Evolutionary conservation across 805 yeast species (phyloP).

Genomic region (Barnettozyma pratensis): DNA sequence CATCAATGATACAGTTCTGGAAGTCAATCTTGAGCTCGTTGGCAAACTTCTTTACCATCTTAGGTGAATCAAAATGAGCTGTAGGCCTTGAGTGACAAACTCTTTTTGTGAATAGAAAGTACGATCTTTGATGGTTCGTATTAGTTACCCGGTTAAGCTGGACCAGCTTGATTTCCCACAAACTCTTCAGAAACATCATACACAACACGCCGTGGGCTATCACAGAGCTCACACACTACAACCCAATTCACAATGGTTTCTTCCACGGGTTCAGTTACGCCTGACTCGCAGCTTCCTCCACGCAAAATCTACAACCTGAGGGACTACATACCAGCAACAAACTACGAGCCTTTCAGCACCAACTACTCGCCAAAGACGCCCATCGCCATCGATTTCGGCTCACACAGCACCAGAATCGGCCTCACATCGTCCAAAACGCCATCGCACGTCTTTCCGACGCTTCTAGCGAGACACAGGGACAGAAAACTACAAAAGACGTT

Average conservation of each 20-base stretch:
- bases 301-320: conserved; percentile 21
- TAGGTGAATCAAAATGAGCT: too few relatives aligned
- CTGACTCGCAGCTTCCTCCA: neutral
- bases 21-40: conserved; percentile 39
- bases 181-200: too few relatives aligned
- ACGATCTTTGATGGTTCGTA: too few relatives aligned
- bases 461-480: conserved; percentile 73
- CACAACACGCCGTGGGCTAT: too few relatives aligned
- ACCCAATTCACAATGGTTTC: too few relatives aligned
- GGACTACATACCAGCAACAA: conserved; percentile 15
- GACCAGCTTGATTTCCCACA: too few relatives aligned
- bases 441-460: conserved; percentile 61
- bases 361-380: conserved; percentile 57
- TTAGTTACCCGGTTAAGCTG: too few relatives aligned
- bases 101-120: too few relatives aligned
- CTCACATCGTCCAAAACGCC: conserved; percentile 43
- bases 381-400: conserved; percentile 85
- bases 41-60: conserved; percentile 33
- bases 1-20: conserved; percentile 39
- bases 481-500: conserved; percentile 57
- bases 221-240: too few relatives aligned
- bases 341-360: conserved; percentile 40
- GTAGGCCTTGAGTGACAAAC: too few relatives aligned
- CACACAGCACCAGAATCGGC: conserved; percentile 56
- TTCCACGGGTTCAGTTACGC: neutral